Evolutionary conservation across 805 yeast species (phyloP).

Genomic region (Kluyveromyces wickerhamii): DNA sequence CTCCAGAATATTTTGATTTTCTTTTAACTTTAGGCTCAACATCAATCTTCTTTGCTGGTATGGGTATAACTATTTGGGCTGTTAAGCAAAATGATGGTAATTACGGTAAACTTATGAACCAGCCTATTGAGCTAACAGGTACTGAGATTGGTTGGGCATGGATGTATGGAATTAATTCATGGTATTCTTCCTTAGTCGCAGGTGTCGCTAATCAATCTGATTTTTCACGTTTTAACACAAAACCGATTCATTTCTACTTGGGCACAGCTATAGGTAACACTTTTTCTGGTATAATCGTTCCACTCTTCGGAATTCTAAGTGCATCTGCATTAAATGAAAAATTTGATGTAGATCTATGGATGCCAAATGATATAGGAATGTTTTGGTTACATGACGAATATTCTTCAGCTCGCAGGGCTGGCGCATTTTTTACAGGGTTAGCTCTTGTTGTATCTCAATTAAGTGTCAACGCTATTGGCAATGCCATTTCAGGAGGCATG

Average conservation of each 20-base stretch:
- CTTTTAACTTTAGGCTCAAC: slow-evolving; percentile 21
- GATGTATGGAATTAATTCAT: slow-evolving; percentile 33
- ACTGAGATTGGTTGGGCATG: slow-evolving; percentile 34
- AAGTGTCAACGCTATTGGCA: slow-evolving; percentile 27
- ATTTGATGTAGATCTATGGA: slow-evolving; percentile 31
- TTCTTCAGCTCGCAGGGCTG: slow-evolving; percentile 29
- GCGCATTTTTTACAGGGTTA: slow-evolving; percentile 31
- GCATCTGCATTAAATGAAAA: slow-evolving; percentile 27
- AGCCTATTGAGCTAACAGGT: slow-evolving; percentile 17
- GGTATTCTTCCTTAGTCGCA: slow-evolving; percentile 35
- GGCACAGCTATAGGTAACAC: slow-evolving; percentile 28
- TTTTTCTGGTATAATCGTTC: slow-evolving; percentile 30
- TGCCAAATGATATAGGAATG: slow-evolving; percentile 29
- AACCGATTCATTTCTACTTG: slow-evolving; percentile 12
- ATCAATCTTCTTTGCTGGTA: slow-evolving; percentile 22
- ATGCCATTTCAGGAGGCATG: slow-evolving; percentile 33
- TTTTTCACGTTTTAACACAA: slow-evolving; percentile 31
- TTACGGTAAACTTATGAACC: slow-evolving; percentile 28
- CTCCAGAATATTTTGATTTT: slow-evolving; percentile 27
- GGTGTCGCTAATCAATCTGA: slow-evolving; percentile 35
- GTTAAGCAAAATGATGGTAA: slow-evolving; percentile 23
- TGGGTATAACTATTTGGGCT: slow-evolving; percentile 28
- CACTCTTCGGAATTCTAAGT: slow-evolving; percentile 32
- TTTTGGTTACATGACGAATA: slow-evolving; percentile 33
- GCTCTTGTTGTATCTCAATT: slow-evolving; percentile 29